These are phyloP conservation scores for Thielaviopsis cerberus DNA, from an alignment of 2,329 filamentous ascomycete species.

Conservation along the genomic window DNA sequence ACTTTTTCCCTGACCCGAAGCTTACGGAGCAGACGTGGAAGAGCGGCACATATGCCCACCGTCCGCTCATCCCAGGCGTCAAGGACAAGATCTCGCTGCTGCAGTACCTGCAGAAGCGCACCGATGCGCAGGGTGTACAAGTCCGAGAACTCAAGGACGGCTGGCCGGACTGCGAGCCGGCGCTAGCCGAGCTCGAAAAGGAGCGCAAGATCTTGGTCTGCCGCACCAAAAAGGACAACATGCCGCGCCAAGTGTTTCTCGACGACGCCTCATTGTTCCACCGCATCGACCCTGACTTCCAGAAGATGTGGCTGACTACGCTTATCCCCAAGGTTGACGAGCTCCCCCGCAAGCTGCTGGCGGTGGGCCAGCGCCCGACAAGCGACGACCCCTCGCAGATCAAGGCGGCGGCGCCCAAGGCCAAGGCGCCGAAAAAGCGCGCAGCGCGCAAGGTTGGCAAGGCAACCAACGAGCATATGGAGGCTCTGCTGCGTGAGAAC, in stretches of 20 bases:
- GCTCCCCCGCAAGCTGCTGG: conserved; percentile 57
- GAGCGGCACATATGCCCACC: conserved; percentile 61
- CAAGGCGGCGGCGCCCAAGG: conserved; percentile 25
- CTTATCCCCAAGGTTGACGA: conserved; percentile 58
- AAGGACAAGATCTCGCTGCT: conserved; percentile 60
- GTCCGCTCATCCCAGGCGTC: conserved; percentile 64
- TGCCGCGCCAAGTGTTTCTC: conserved; percentile 70
- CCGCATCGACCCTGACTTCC: conserved; percentile 64
- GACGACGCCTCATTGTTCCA: conserved; percentile 66
- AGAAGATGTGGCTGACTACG: conserved; percentile 64
- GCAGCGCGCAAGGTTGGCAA: conserved; percentile 50
- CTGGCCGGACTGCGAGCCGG: conserved; percentile 68
- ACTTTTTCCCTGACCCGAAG: conserved; percentile 35
- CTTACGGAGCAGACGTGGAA: conserved; percentile 49
- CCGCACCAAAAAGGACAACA: conserved; percentile 79
- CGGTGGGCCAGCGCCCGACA: conserved; percentile 65
- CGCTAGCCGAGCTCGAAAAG: conserved; percentile 58
- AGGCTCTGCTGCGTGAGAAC: conserved; percentile 59
- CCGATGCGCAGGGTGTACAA: conserved; percentile 59
- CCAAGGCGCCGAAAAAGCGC: conserved; percentile 58
- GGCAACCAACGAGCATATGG: conserved; percentile 78
- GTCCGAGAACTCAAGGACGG: conserved; percentile 92
- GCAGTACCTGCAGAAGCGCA: conserved; percentile 61
- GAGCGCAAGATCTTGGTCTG: conserved; percentile 69
- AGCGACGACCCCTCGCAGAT: conserved; percentile 53